Conservation (phyloP, 345 rosid genomes). For the Abelmoschus esculentus region DNA sequence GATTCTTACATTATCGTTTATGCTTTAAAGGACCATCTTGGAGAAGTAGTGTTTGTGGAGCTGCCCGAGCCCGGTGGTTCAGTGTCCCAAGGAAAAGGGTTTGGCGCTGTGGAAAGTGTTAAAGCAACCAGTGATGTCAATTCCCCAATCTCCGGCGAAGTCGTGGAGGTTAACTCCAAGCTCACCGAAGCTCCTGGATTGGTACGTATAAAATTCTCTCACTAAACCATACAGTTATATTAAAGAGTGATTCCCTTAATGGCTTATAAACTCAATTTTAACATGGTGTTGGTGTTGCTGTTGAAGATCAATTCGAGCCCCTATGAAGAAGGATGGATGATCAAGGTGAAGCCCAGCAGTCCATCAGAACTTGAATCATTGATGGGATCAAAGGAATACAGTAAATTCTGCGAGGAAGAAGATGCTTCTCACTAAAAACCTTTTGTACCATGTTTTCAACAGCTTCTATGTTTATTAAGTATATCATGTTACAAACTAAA, state of each 20-base stretch:
- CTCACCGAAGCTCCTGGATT: constrained; percentile 64
- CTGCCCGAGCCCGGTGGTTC: constrained; percentile 55
- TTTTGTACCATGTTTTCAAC: too few relatives aligned
- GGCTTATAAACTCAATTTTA: neutral
- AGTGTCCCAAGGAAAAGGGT: constrained; percentile 49
- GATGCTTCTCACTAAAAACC: constrained; percentile 65
- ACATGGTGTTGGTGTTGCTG: neutral
- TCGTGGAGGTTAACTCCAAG: constrained; percentile 71
- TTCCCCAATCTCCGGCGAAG: constrained; percentile 79
- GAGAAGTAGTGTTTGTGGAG: constrained; percentile 94
- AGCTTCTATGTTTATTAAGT: too few relatives aligned
- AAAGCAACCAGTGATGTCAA: constrained; percentile 89
- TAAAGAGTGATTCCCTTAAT: too few relatives aligned
- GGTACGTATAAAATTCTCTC: constrained; percentile 30
- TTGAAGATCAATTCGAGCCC: constrained; percentile 82
- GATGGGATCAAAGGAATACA: constrained; percentile 75
- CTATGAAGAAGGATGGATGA: constrained; percentile 92
- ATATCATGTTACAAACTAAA: too few relatives aligned
- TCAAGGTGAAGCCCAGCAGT: constrained; percentile 82
- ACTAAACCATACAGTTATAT: too few relatives aligned
- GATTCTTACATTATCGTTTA: neutral
- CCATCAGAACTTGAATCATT: constrained; percentile 70
- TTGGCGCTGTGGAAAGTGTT: constrained; percentile 95
- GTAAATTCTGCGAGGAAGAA: constrained; percentile 90
- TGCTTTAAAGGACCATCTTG: constrained; percentile 60